These are phyloP conservation scores for Trichoderma asperelloides DNA, from an alignment of 495 filamentous ascomycete genomes.

Conservation along the genomic window DNA sequence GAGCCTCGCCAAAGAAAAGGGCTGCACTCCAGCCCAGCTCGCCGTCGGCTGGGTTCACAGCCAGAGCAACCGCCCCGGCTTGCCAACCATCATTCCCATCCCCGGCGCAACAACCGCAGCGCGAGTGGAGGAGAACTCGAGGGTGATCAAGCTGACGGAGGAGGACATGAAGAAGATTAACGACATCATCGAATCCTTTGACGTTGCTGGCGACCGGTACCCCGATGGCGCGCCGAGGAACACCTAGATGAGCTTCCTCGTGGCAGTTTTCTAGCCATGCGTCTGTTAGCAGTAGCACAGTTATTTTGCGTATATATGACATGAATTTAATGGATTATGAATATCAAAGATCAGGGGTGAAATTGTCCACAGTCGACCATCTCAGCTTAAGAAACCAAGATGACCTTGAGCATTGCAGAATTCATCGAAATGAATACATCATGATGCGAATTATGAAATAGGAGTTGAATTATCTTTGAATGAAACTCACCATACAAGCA, in stretches of 20 bases:
- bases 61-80: constrained; percentile 47
- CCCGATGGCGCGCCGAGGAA: constrained; percentile 20
- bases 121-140: constrained; percentile 43
- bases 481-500: neutral
- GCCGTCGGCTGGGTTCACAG: constrained; percentile 63
- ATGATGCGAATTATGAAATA: neutral
- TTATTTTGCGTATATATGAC: neutral
- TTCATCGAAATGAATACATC: constrained; percentile 11
- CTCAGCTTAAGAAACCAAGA: neutral
- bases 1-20: constrained; percentile 59
- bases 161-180: constrained; percentile 46
- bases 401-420: constrained; percentile 11
- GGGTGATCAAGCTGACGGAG: constrained; percentile 32
- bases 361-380: neutral
- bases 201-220: constrained; percentile 35
- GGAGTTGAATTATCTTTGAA: neutral
- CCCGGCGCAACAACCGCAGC: constrained; percentile 54
- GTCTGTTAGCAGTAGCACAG: neutral
- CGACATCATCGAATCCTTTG: constrained; percentile 31
- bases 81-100: constrained; percentile 72
- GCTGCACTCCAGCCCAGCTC: constrained; percentile 63
- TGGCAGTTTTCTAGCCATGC: neutral
- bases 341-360: constrained; percentile 10
- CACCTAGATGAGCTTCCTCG: constrained; percentile 18
- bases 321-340: constrained; percentile 4